These are phyloP conservation scores for Thalassiosira mediterranea DNA, from an alignment of 352 stramenopile species.

Conservation along the genomic window DNA sequence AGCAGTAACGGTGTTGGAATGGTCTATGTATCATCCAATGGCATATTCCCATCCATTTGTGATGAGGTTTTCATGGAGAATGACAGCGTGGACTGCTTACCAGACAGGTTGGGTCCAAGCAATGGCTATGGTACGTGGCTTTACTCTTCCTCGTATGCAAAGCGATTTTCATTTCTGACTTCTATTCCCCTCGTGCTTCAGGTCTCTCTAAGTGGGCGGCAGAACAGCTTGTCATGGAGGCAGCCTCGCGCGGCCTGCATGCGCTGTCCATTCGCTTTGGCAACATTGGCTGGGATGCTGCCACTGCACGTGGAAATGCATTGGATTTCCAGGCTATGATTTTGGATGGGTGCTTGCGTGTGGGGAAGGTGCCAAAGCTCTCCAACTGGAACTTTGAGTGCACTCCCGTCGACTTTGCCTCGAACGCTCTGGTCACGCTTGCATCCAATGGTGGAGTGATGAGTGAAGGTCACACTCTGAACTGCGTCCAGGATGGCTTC, in stretches of 20 bases:
- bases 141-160: neutral
- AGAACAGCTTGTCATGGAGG: conserved; percentile 88
- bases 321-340: conserved; percentile 91
- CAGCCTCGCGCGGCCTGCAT: conserved; percentile 85
- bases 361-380: conserved; percentile 81
- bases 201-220: conserved; percentile 91
- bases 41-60: conserved; percentile 85
- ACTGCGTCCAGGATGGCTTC: conserved; percentile 49
- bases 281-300: conserved; percentile 87
- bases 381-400: conserved; percentile 89
- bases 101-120: conserved; percentile 33
- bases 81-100: conserved; percentile 28
- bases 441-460: conserved; percentile 37
- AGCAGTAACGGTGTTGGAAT: conserved; percentile 87
- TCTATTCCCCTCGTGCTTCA: conserved; percentile 60
- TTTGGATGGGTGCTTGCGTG: conserved; percentile 84
- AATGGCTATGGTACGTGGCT: conserved; percentile 44
- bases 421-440: conserved; percentile 87
- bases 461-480: conserved; percentile 25
- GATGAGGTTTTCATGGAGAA: conserved; percentile 60
- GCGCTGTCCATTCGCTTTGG: conserved; percentile 89
- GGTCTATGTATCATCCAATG: conserved; percentile 91
- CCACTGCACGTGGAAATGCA: conserved; percentile 85
- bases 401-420: conserved; percentile 91
- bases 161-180: neutral